Percentiles rank a stretch among this genome's conserved stretches.
Conservation (phyloP, 306 rosid species). For the Cicer arietinum region DNA sequence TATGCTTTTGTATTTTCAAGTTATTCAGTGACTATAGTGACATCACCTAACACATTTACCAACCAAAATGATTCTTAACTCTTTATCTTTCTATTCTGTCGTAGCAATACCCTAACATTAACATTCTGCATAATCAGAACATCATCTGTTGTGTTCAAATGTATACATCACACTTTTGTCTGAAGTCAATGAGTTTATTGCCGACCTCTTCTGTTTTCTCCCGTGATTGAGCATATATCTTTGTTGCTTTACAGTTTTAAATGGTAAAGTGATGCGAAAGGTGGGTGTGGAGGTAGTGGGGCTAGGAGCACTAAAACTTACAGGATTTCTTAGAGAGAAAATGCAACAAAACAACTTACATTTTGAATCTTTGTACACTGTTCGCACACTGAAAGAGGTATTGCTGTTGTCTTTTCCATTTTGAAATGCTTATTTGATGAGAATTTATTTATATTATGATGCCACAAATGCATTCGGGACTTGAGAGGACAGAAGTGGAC, state of each 20-base stretch:
- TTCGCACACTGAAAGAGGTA: slow-evolving; percentile 86
- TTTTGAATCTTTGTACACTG: slow-evolving; percentile 73
- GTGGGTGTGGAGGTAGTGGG: slow-evolving; percentile 93
- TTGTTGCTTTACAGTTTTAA: slow-evolving; percentile 59
- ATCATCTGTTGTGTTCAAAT: slow-evolving; percentile 15
- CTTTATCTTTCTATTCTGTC: background rate
- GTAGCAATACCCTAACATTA: background rate
- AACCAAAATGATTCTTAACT: background rate
- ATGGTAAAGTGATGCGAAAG: slow-evolving; percentile 90
- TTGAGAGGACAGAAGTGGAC: slow-evolving; percentile 33
- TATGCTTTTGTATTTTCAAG: background rate
- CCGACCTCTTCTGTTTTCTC: background rate
- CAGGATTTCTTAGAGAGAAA: slow-evolving; percentile 81
- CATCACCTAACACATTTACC: background rate
- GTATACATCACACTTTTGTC: slow-evolving; percentile 15
- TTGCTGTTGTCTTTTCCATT: slow-evolving; percentile 22
- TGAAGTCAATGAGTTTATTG: slow-evolving; percentile 34
- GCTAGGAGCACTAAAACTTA: slow-evolving; percentile 87
- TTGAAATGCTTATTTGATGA: slow-evolving; percentile 32
- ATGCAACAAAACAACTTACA: slow-evolving; percentile 73
- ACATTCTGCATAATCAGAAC: slow-evolving; percentile 16
- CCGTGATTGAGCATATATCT: slow-evolving; percentile 26
- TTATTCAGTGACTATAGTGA: background rate
- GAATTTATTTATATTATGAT: slow-evolving; percentile 33
- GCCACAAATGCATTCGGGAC: slow-evolving; percentile 14